Evolutionary conservation across 306 rosid species (phyloP).

Genomic region (Lupinus albus): DNA sequence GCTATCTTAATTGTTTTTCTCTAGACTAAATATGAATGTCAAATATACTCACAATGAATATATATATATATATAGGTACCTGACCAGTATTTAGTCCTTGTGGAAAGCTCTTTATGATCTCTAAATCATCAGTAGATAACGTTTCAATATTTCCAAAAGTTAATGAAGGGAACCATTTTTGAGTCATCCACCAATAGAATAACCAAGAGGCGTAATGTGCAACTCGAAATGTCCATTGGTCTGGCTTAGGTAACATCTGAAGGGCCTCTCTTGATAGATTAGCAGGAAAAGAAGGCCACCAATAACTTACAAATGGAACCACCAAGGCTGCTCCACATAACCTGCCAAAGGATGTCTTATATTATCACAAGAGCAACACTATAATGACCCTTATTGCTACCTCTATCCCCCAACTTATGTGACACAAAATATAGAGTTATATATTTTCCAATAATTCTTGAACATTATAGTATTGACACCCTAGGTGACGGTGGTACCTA

Average conservation of each 20-base stretch:
- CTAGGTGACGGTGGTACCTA: no score
- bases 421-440: no score
- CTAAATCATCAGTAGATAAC: constrained; percentile 51
- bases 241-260: constrained; percentile 42
- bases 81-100: constrained; percentile 40
- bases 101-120: constrained; percentile 45
- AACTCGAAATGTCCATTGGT: constrained; percentile 55
- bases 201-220: constrained; percentile 79
- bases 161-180: constrained; percentile 68
- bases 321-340: constrained; percentile 75
- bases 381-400: no score
- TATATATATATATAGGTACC: constrained; percentile 39
- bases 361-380: background rate
- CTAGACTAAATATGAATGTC: background rate
- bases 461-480: no score
- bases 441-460: no score
- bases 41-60: background rate
- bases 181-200: constrained; percentile 80
- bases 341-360: constrained; percentile 47
- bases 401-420: background rate
- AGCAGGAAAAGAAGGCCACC: constrained; percentile 71
- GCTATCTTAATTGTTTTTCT: background rate
- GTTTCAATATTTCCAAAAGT: constrained; percentile 33
- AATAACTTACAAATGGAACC: constrained; percentile 67
- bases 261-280: constrained; percentile 47